Conservation (phyloP, 371 early-diverging fungal genomes). For the Haplosporangium sp. region DNA sequence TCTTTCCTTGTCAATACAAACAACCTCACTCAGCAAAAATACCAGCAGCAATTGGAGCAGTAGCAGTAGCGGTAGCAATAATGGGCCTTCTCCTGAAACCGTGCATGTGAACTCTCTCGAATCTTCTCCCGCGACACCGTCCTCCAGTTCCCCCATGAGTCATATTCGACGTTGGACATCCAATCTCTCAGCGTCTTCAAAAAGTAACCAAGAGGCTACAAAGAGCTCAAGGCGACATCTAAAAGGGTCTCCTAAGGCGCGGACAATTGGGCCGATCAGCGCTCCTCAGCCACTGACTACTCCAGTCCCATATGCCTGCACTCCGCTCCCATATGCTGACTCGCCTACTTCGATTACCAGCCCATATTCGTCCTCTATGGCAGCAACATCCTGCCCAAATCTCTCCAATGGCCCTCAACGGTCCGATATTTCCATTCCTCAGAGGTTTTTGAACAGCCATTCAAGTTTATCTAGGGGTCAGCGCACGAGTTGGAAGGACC, state of each 20-base stretch:
- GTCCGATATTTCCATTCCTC: neutral
- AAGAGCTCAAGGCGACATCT: conserved; percentile 10
- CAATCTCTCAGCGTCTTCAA: conserved; percentile 21
- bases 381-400: conserved; percentile 30
- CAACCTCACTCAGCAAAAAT: conserved; percentile 4
- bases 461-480: conserved; percentile 9
- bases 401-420: conserved; percentile 11
- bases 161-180: conserved; percentile 51
- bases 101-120: conserved; percentile 2
- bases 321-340: conserved; percentile 45
- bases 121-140: conserved; percentile 2
- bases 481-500: conserved; percentile 36
- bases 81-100: neutral
- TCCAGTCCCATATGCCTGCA: conserved; percentile 43
- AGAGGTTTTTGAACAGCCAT: neutral
- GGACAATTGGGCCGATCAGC: conserved; percentile 43
- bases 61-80: neutral
- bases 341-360: neutral
- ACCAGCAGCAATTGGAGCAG: conserved; percentile 7
- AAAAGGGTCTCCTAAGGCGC: conserved; percentile 18
- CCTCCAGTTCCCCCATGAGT: conserved; percentile 29
- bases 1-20: neutral
- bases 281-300: conserved; percentile 42
- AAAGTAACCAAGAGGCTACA: conserved; percentile 11
- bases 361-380: conserved; percentile 22